Evolutionary conservation across 805 yeast genomes (phyloP).

Genomic region (Metschnikowia amazonensis): DNA sequence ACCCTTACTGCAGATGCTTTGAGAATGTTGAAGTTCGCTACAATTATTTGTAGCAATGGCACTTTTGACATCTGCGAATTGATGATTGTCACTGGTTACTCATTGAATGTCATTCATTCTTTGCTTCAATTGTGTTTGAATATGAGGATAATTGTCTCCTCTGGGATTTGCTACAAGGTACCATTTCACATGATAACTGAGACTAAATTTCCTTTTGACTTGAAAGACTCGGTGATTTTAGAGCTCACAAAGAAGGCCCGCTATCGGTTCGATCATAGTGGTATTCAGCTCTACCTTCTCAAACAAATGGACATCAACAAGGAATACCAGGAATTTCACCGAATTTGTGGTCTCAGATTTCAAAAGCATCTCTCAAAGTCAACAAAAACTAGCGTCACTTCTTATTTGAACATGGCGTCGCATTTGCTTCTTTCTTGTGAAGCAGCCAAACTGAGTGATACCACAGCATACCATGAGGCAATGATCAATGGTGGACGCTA

Average conservation of each 20-base stretch:
- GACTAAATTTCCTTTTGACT: constrained; percentile 25
- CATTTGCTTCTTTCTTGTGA: constrained; percentile 37
- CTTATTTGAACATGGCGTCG: constrained; percentile 35
- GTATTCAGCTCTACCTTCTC: constrained; percentile 30
- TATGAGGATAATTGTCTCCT: constrained; percentile 32
- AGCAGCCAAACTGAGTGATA: constrained; percentile 32
- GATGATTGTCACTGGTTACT: constrained; percentile 31
- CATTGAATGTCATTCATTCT: constrained; percentile 30
- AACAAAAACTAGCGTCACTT: constrained; percentile 16
- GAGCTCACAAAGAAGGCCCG: constrained; percentile 34
- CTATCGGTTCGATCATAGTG: constrained; percentile 41
- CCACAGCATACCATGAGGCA: constrained; percentile 33
- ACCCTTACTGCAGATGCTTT: constrained; percentile 18
- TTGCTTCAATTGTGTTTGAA: constrained; percentile 33
- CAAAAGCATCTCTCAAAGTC: constrained; percentile 22
- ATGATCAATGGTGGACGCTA: constrained; percentile 42
- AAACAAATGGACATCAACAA: constrained; percentile 22
- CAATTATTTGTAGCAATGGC: constrained; percentile 37
- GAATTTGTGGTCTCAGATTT: constrained; percentile 41
- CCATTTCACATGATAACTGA: constrained; percentile 40
- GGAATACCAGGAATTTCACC: constrained; percentile 32
- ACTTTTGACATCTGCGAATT: constrained; percentile 38
- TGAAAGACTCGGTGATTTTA: constrained; percentile 29
- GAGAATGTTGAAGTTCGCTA: constrained; percentile 36
- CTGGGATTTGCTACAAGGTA: constrained; percentile 42